Percentiles rank a stretch among this genome's conserved stretches.
Evolutionary conservation across 176 grass and related monocot species (phyloP).

Genomic region (Alopecurus myosuroides): DNA sequence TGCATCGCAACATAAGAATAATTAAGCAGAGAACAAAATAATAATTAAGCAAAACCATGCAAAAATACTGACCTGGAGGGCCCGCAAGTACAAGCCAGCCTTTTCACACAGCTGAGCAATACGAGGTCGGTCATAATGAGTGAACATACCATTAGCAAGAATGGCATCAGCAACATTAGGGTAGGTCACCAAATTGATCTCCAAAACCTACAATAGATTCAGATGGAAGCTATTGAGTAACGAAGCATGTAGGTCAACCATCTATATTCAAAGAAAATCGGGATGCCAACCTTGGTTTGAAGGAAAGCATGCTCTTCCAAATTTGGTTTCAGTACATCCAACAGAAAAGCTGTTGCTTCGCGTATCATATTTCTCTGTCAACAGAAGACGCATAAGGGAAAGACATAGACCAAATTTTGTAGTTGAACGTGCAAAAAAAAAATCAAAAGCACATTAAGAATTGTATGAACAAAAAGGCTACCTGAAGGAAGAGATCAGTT

Average conservation of each 20-base stretch:
- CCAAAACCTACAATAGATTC: slow-evolving; percentile 69
- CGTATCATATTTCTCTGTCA: slow-evolving; percentile 84
- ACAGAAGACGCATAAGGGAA: slow-evolving; percentile 7
- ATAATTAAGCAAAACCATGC: slow-evolving; percentile 1
- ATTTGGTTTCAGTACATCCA: slow-evolving; percentile 97
- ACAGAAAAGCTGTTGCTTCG: slow-evolving; percentile 87
- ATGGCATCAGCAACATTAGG: slow-evolving; percentile 99
- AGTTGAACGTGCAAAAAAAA: slow-evolving; percentile 2
- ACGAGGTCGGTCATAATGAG: slow-evolving; percentile 91
- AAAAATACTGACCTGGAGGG: slow-evolving; percentile 61
- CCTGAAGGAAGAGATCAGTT: slow-evolving; percentile 97
- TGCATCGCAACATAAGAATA: slow-evolving; percentile 34
- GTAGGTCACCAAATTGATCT: slow-evolving; percentile 95
- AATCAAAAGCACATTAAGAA: slow-evolving; percentile 20
- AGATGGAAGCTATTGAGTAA: slow-evolving; percentile 13
- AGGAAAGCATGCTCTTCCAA: slow-evolving; percentile 89
- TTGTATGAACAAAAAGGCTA: slow-evolving; percentile 18
- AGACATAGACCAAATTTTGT: background rate
- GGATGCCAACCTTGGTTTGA: slow-evolving; percentile 73
- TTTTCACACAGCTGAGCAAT: slow-evolving; percentile 98
- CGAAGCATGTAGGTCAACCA: background rate
- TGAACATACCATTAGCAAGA: slow-evolving; percentile 98
- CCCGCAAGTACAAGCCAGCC: slow-evolving; percentile 81
- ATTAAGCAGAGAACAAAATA: background rate
- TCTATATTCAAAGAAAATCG: background rate